Conservation (phyloP, 805 yeast genomes). For the Torulaspora maleeae region DNA sequence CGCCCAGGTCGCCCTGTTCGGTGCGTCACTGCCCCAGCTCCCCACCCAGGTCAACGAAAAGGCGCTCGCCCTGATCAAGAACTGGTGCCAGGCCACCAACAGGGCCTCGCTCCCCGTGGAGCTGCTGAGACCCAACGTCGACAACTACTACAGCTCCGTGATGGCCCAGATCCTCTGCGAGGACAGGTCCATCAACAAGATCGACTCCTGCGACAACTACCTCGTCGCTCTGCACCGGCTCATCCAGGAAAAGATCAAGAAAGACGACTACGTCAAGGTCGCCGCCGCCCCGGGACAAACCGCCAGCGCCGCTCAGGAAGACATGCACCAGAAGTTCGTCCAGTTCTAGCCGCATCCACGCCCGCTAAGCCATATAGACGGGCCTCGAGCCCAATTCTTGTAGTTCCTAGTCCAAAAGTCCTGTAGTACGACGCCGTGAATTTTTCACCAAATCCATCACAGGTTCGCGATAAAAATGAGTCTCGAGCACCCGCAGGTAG, state of each 20-base stretch:
- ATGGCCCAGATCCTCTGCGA: slow-evolving; percentile 64
- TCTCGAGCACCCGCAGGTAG: not conserved
- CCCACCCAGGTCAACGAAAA: slow-evolving; percentile 66
- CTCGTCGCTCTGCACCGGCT: slow-evolving; percentile 63
- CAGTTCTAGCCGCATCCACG: slow-evolving; percentile 23
- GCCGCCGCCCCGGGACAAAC: slow-evolving; percentile 8
- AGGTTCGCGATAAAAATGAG: not conserved
- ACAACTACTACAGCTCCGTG: slow-evolving; percentile 27
- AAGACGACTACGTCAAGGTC: slow-evolving; percentile 37
- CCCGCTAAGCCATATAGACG: not conserved
- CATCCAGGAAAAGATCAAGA: slow-evolving; percentile 49
- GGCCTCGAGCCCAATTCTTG: too few species aligned
- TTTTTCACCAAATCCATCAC: too few species aligned
- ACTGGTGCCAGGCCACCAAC: slow-evolving; percentile 35
- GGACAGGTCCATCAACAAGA: slow-evolving; percentile 55
- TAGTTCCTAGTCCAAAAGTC: not conserved
- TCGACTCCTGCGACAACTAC: slow-evolving; percentile 61
- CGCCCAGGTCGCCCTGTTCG: slow-evolving; percentile 25
- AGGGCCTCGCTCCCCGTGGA: slow-evolving; percentile 26
- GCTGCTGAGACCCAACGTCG: slow-evolving; percentile 33
- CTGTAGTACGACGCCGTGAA: not conserved
- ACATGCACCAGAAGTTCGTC: slow-evolving; percentile 33
- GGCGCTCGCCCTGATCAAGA: slow-evolving; percentile 57
- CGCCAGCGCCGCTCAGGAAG: slow-evolving; percentile 5
- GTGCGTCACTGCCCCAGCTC: slow-evolving; percentile 60